Evolutionary conservation across 805 yeast genomes (phyloP).

Genomic region (Nakazawaea wickerhamii): DNA sequence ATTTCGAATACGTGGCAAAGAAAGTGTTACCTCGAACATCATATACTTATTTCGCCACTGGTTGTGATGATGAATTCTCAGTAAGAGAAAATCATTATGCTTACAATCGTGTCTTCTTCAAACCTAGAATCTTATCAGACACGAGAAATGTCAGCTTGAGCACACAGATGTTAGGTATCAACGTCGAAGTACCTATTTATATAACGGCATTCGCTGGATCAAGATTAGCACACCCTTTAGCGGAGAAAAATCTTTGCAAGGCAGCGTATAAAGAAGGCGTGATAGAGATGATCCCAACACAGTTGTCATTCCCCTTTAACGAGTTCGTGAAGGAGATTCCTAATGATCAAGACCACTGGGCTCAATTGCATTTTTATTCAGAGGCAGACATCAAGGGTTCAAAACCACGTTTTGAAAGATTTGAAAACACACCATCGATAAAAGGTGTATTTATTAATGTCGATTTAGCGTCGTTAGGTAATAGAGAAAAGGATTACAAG

Average conservation of each 20-base stretch:
- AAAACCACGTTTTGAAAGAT: constrained; percentile 49
- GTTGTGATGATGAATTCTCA: constrained; percentile 84
- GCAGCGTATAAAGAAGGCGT: constrained; percentile 60
- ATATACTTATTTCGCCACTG: constrained; percentile 85
- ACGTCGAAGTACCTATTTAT: constrained; percentile 70
- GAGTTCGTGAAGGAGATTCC: constrained; percentile 62
- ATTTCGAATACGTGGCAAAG: constrained; percentile 83
- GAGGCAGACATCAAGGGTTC: constrained; percentile 60
- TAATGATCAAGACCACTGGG: constrained; percentile 68
- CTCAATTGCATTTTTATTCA: constrained; percentile 65
- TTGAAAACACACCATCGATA: constrained; percentile 46
- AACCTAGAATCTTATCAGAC: constrained; percentile 74
- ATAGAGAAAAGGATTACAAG: constrained; percentile 81
- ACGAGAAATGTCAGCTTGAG: constrained; percentile 56
- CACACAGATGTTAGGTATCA: constrained; percentile 65
- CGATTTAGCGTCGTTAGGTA: constrained; percentile 80
- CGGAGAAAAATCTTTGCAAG: constrained; percentile 73
- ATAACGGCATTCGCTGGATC: constrained; percentile 89
- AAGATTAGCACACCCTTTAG: constrained; percentile 79
- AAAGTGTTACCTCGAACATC: constrained; percentile 67
- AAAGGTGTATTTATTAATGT: constrained; percentile 80
- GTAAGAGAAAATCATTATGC: constrained; percentile 84
- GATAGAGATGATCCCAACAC: constrained; percentile 82
- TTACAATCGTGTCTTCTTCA: constrained; percentile 76
- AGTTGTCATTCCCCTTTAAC: constrained; percentile 75